Evolutionary conservation across 768 basidiomycete species (phyloP), one percentile per base, ranked within the genome.

Genomic region (Tricholoma hemisulphureum): DNA sequence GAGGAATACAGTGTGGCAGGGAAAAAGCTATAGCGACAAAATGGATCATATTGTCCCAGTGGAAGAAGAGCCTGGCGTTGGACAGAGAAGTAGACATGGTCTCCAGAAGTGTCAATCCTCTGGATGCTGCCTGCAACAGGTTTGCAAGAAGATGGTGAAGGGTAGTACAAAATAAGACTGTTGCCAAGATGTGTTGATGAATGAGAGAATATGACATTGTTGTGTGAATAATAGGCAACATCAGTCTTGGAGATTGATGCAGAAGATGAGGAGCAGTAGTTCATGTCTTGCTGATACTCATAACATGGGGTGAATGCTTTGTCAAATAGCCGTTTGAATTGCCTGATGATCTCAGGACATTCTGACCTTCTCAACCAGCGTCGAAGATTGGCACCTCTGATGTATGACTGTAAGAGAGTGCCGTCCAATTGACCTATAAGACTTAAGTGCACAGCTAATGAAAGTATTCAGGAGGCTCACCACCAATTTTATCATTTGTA

Each of bases 311-410:
- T n/a, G 21, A 53, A 58, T 2, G 57, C 51, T 24, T 54, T 53
- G 46, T 59, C 53, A 23, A 59, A 59, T 1, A 59, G 46, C 1
- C 3, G 0, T 26, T 59, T 55, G 32, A 59, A 55, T 29, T 55
- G 53, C 10, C 46, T 43, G n/a, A 59, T 54, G 28, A 51, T 32
- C 32, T 55, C 53, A 5, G 58, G 58, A 34, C 58, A 59, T 31
- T 59, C 53, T n/a, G n/a, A n/a, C n/a, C n/a, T n/a, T n/a, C n/a
- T n/a, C n/a, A n/a, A n/a, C n/a, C n/a, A n/a, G n/a, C n/a, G n/a
- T n/a, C n/a, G n/a, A n/a, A n/a, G n/a, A n/a, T n/a, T n/a, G n/a
- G n/a, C n/a, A n/a, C n/a, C n/a, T n/a, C n/a, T n/a, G n/a, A n/a
- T n/a, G n/a, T n/a, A n/a, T n/a, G n/a, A n/a, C n/a, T n/a, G n/a